A percentile compares a stretch with the other conserved stretches of the same genome.
Conservation (phyloP, 768 basidiomycete species). For the Boletus edulis region DNA sequence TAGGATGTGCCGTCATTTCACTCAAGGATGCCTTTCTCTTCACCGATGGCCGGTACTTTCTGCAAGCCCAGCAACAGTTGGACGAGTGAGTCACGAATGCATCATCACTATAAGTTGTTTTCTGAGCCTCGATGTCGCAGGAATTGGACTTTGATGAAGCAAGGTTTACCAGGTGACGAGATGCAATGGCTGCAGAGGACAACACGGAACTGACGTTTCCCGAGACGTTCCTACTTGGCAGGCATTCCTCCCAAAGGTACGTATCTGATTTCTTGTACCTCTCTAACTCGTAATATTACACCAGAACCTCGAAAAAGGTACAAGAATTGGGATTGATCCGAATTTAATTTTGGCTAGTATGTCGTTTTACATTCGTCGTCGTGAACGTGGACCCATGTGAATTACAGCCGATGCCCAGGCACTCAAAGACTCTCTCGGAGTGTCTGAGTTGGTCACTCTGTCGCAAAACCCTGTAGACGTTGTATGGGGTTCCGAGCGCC, state of each 20-base stretch:
- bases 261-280: neutral
- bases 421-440: constrained; percentile 54
- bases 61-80: constrained; percentile 90
- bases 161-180: constrained; percentile 70
- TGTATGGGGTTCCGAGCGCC: constrained; percentile 70
- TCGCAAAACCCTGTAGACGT: constrained; percentile 72
- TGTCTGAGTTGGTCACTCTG: constrained; percentile 68
- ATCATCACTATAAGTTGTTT: neutral
- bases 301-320: constrained; percentile 59
- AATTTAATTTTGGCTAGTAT: constrained; percentile 66
- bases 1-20: constrained; percentile 79
- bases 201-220: constrained; percentile 8
- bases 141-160: constrained; percentile 94
- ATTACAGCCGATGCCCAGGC: constrained; percentile 60
- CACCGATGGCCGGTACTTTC: constrained; percentile 94
- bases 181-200: constrained; percentile 3
- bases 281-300: neutral
- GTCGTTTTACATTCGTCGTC: constrained; percentile 15
- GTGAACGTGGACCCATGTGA: neutral
- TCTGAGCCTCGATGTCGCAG: constrained; percentile 33
- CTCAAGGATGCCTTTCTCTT: constrained; percentile 73
- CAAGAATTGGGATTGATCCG: constrained; percentile 81
- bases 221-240: constrained; percentile 89
- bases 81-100: constrained; percentile 53
- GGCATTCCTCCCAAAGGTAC: constrained; percentile 74